A percentile compares a stretch with the other conserved stretches of the same genome.
Evolutionary conservation across 371 early-diverging fungal genomes (phyloP).

Genomic region (Mortierella sp.): DNA sequence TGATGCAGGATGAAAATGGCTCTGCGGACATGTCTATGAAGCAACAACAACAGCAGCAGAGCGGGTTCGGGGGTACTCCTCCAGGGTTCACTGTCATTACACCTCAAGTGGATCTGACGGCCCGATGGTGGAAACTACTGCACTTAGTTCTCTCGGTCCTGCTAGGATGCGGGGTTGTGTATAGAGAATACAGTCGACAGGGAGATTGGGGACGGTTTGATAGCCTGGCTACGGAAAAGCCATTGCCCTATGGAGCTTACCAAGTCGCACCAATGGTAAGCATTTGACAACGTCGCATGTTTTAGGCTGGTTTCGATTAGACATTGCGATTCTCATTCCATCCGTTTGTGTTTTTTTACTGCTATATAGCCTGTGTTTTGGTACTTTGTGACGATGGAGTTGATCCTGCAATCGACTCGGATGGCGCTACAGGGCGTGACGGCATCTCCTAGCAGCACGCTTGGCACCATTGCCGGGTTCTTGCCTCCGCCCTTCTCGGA

Average conservation of each 20-base stretch:
- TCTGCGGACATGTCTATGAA: conserved; percentile 37
- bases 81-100: conserved; percentile 53
- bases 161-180: conserved; percentile 63
- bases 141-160: conserved; percentile 61
- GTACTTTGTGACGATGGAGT: conserved; percentile 70
- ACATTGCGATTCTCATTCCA: background rate
- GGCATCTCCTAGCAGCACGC: conserved; percentile 58
- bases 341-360: background rate
- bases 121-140: conserved; percentile 64
- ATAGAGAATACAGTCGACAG: conserved; percentile 57
- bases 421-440: conserved; percentile 64
- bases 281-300: conserved; percentile 36
- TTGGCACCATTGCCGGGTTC: conserved; percentile 59
- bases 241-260: conserved; percentile 56
- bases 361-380: conserved; percentile 68
- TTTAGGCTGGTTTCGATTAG: conserved; percentile 51
- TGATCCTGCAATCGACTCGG: conserved; percentile 65
- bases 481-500: conserved; percentile 67
- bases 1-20: conserved; percentile 30
- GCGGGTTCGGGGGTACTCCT: conserved; percentile 19
- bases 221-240: conserved; percentile 48
- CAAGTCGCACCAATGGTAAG: conserved; percentile 43
- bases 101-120: conserved; percentile 49
- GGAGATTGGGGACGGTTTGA: conserved; percentile 46
- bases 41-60: conserved; percentile 45